These are phyloP conservation scores for Komagataella mondaviorum DNA, from an alignment of 805 yeast species.

Conservation along the genomic window DNA sequence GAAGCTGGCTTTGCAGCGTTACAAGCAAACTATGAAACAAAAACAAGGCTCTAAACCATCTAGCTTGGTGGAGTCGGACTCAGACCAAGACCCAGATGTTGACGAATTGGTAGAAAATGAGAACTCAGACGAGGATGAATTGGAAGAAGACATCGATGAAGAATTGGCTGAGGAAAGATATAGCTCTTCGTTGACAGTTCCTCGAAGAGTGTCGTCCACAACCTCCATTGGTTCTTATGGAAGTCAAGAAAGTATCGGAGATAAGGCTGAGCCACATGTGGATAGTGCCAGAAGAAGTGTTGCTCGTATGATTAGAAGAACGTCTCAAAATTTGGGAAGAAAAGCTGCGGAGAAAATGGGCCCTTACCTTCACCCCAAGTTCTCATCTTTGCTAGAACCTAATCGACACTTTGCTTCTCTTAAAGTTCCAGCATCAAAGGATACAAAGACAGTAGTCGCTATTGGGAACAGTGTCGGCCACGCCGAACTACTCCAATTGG, in stretches of 20 bases:
- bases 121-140: constrained; percentile 13
- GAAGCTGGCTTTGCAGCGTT: constrained; percentile 1
- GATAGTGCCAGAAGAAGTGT: constrained; percentile 62
- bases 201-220: constrained; percentile 3
- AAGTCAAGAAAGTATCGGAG: constrained; percentile 11
- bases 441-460: constrained; percentile 33
- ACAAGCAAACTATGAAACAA: not conserved
- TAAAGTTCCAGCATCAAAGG: constrained; percentile 27
- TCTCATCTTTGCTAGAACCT: constrained; percentile 82
- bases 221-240: constrained; percentile 14
- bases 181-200: not conserved
- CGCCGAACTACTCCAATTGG: not conserved
- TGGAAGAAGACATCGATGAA: constrained; percentile 8
- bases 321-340: constrained; percentile 66
- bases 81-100: constrained; percentile 17
- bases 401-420: constrained; percentile 85
- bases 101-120: constrained; percentile 21
- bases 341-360: constrained; percentile 84
- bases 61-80: not conserved
- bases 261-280: constrained; percentile 45
- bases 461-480: constrained; percentile 21
- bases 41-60: constrained; percentile 5
- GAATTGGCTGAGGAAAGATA: constrained; percentile 8
- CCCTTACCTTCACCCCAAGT: constrained; percentile 72
- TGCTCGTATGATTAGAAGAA: constrained; percentile 61